These are phyloP conservation scores for Penicillium digitatum DNA, from an alignment of 2,329 filamentous ascomycete species.

Conservation along the genomic window DNA sequence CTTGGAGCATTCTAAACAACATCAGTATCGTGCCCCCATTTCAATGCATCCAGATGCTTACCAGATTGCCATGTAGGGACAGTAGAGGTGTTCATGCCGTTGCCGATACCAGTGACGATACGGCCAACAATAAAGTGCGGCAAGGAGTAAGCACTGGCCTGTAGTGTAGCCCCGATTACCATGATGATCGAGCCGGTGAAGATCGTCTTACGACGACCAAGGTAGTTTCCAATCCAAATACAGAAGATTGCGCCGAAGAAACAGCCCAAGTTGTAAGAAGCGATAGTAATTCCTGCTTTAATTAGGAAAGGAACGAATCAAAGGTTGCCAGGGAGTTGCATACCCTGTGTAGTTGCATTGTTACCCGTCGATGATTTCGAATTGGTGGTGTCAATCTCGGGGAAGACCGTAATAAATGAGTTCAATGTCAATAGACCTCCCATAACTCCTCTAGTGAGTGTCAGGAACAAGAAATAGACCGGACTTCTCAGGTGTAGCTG, in stretches of 20 bases:
- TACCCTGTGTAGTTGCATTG: constrained; percentile 46
- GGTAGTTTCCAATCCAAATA: constrained; percentile 50
- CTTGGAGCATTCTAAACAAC: constrained; percentile 43
- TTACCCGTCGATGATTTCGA: constrained; percentile 27
- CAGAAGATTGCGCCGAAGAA: constrained; percentile 50
- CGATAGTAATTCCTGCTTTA: constrained; percentile 38
- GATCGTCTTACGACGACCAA: constrained; percentile 51
- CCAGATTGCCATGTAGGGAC: constrained; percentile 50
- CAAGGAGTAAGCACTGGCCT: constrained; percentile 47
- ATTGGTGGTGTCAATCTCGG: constrained; percentile 49
- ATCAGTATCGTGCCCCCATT: background rate
- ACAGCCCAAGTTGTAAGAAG: constrained; percentile 49
- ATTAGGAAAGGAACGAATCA: background rate
- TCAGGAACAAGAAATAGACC: background rate
- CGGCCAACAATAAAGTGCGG: constrained; percentile 51
- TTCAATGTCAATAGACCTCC: constrained; percentile 68
- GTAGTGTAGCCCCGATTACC: constrained; percentile 49
- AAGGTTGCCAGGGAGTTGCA: background rate
- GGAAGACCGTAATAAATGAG: constrained; percentile 56
- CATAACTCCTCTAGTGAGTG: constrained; percentile 57
- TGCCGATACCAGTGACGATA: constrained; percentile 52
- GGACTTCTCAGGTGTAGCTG: background rate
- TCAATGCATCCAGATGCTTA: background rate
- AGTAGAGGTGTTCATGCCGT: constrained; percentile 51
- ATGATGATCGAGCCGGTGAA: constrained; percentile 50